These are phyloP conservation scores for Thraustochytrium striatum DNA, from an alignment of 352 stramenopile genomes.

Conservation along the genomic window DNA sequence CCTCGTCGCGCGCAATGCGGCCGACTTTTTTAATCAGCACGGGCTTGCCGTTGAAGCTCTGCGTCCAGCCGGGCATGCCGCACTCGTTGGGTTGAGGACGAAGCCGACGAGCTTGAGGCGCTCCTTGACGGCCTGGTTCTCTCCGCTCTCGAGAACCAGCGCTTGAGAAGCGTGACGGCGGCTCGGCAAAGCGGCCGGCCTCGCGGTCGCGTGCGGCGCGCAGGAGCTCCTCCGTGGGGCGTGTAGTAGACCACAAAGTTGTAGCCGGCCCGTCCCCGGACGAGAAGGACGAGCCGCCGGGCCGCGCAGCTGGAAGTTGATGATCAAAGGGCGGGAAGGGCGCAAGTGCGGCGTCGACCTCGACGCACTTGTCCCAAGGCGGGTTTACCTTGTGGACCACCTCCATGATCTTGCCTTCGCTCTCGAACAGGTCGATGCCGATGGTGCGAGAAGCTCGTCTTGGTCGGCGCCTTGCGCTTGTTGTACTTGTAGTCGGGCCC, in stretches of 20 bases:
- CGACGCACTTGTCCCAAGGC: constrained; percentile 7
- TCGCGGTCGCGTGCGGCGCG: neutral
- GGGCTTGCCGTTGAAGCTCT: constrained; percentile 42
- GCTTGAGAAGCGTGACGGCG: neutral
- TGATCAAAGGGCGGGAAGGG: constrained; percentile 29
- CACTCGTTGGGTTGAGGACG: constrained; percentile 43
- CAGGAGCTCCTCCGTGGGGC: constrained; percentile 10
- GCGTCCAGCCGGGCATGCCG: constrained; percentile 34
- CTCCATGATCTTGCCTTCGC: constrained; percentile 32
- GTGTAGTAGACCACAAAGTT: constrained; percentile 33
- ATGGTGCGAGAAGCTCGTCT: constrained; percentile 31
- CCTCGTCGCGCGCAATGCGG: neutral
- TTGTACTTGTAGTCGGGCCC: constrained; percentile 46
- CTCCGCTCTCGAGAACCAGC: constrained; percentile 32
- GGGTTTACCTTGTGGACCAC: constrained; percentile 26
- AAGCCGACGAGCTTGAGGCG: constrained; percentile 43
- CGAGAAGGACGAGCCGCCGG: neutral
- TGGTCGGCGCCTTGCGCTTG: constrained; percentile 35
- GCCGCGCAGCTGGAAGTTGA: constrained; percentile 41
- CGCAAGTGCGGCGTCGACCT: neutral
- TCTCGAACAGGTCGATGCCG: constrained; percentile 34
- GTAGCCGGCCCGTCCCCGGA: constrained; percentile 30
- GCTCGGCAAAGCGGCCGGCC: constrained; percentile 1
- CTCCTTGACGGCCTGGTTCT: constrained; percentile 22
- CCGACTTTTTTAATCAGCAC: constrained; percentile 28